Percentiles rank a stretch among this genome's conserved stretches.
Evolutionary conservation across 257 asterid species (phyloP).

Genomic region (Agastache rugosa): DNA sequence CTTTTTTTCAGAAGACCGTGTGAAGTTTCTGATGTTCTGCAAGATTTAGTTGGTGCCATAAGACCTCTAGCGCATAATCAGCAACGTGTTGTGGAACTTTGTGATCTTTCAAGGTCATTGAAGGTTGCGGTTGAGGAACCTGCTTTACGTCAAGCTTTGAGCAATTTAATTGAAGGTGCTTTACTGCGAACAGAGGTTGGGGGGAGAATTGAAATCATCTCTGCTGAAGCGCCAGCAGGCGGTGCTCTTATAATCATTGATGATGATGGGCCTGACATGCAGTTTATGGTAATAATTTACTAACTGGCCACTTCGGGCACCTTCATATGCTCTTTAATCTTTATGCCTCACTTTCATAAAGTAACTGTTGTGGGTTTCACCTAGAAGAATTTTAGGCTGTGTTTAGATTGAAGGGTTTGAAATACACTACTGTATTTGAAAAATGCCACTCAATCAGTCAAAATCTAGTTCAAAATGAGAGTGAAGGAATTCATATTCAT

Average conservation of each 20-base stretch:
- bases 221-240: slow-evolving; percentile 86
- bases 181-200: slow-evolving; percentile 76
- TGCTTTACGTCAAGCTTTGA: slow-evolving; percentile 88
- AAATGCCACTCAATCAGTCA: neutral
- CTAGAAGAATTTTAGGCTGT: neutral
- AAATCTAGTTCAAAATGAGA: neutral
- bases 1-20: slow-evolving; percentile 65
- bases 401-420: neutral
- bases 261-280: slow-evolving; percentile 98
- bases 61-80: slow-evolving; percentile 79
- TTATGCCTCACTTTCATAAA: neutral
- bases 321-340: neutral
- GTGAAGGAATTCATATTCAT: neutral
- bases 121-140: slow-evolving; percentile 88
- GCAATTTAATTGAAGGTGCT: slow-evolving; percentile 96
- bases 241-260: slow-evolving; percentile 86
- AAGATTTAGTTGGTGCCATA: slow-evolving; percentile 82
- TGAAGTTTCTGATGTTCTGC: slow-evolving; percentile 66
- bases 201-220: slow-evolving; percentile 75
- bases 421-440: neutral
- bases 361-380: neutral
- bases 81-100: slow-evolving; percentile 62
- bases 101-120: slow-evolving; percentile 64
- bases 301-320: neutral
- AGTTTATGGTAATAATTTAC: slow-evolving; percentile 74